Evolutionary conservation across 2,329 filamentous ascomycete species (phyloP), one percentile per base, ranked within the genome.

Genomic region (Apiospora rasikravindrae): DNA sequence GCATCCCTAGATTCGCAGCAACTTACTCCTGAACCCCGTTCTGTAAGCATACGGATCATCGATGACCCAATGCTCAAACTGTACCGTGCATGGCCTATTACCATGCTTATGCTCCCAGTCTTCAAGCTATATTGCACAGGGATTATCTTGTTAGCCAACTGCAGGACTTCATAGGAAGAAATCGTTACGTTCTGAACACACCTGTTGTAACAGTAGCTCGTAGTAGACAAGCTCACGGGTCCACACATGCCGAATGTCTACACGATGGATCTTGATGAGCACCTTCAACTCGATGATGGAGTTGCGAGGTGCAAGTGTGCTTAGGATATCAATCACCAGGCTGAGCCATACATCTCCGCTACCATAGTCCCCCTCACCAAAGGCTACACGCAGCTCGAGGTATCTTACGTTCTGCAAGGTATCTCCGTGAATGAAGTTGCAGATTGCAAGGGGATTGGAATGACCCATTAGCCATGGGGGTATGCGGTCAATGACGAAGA

Each of bases 401-500:
- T 77, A 76, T 7, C 74, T 75, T 16, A 82, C 70, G 53, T 73
- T 77, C 71, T 82, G 81, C n/a, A 83, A 73, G 7, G 81, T 82
- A 5, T 51, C n/a, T 33, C 61, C 74, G 71, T 77, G 73, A 47
- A 83, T 77, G 67, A 83, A 80, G 47, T 75, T 49, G 22, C 77
- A 73, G 37, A 83, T 33, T 29, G 71, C 74, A 24, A 82, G 73
- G 14, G 79, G 80, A 40, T 4, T 13, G 2, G 42, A 0, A 26
- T 76, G 66, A 22, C 79, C 77, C 73, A 79, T 77, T 16, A 79
- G 69, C 78, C 80, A 82, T 1, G 82, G 81, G 10, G 81, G 81
- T 11, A 81, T 76, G n/a, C 78, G 77, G 74, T 83, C 81, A 67
- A 83, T 75, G 70, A 81, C 72, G 61, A 83, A 76, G 29, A 74